Base-by-base conservation (phyloP, 371 early-diverging fungal species). In the Encephalitozoon intestinalis region DNA sequence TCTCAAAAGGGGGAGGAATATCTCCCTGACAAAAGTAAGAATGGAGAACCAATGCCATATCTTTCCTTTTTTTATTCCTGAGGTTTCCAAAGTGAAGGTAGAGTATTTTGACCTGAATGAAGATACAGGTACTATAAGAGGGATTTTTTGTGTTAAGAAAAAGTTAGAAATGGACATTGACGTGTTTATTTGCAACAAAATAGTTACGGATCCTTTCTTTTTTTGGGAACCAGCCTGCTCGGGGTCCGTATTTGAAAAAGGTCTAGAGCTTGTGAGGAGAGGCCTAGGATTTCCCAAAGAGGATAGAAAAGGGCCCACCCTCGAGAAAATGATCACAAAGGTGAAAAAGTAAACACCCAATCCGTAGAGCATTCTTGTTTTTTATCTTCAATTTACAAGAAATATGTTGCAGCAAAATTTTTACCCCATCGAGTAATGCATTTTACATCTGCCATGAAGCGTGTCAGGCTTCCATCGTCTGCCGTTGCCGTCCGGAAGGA, bases 341-440 rank as follows among this genome's bases (percentile, higher is more conserved):
- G 21, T 18, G 49, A 46, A 46, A 4, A 15, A 46, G 1, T 18
- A 21, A 7, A 12, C 2, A 9, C 2, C 5, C 21, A 46, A 46
- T 18, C 18, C 5, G 3, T 46, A 18, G n/a, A n/a, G n/a, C n/a
- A n/a, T n/a, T n/a, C n/a, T n/a, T n/a, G n/a, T n/a, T 41, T 41
- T 12, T 15, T 41, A 46, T 46, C 53, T 9, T 53, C 30, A 53
- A 53, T 30, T 51, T 51, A 1, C 2, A 9, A 30, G 5, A 53
- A 34, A 34, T 58, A 58, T 58, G 30, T 34, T 34, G 58, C 21
- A 34, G 21, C 34, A 58, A 58, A 50, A 50, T 64, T 73, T 73
- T 64, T 31, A 65, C 50, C 73, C 73, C 46, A n/a, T 44, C 44
- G 64, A 65, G 73, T 39, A 39, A 41, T 73, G 46, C 28, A 15